phyloP scores from a whole-genome alignment of 352 stramenopile genomes.

The Plasmopara halstedii region DNA sequence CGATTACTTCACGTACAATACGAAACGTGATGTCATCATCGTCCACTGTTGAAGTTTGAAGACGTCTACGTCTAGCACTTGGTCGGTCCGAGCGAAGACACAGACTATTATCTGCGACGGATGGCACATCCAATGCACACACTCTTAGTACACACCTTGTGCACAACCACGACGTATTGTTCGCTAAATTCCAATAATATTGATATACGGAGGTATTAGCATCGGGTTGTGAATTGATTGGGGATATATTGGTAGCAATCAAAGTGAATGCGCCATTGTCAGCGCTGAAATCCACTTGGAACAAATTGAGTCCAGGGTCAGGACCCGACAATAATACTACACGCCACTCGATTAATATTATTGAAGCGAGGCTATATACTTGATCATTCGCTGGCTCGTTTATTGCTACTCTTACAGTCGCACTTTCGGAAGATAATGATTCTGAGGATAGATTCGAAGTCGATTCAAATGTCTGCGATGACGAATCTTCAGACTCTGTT shows the following conservation, averaged over 20 bases:
- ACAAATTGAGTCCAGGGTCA: slow-evolving; percentile 15
- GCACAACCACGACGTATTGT: slow-evolving; percentile 33
- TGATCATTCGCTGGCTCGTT: slow-evolving; percentile 31
- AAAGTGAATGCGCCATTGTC: slow-evolving; percentile 29
- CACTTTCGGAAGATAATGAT: slow-evolving; percentile 8
- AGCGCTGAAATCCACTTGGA: slow-evolving; percentile 43
- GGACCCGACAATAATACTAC: slow-evolving; percentile 17
- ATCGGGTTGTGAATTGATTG: slow-evolving; percentile 6
- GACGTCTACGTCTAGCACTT: background rate
- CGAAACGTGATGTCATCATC: slow-evolving; percentile 35
- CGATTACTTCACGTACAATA: slow-evolving; percentile 42
- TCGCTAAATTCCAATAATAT: slow-evolving; percentile 38
- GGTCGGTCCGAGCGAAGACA: slow-evolving; percentile 46
- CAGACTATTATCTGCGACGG: slow-evolving; percentile 13
- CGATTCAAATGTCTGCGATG: slow-evolving; percentile 1
- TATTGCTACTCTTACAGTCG: slow-evolving; percentile 26
- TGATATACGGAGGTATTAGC: slow-evolving; percentile 18
- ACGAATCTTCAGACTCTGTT: background rate
- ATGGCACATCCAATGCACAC: slow-evolving; percentile 21
- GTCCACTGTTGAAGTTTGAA: background rate
- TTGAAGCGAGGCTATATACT: slow-evolving; percentile 37
- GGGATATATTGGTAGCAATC: too few species aligned
- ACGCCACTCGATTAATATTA: slow-evolving; percentile 37
- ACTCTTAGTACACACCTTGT: slow-evolving; percentile 39
- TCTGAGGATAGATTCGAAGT: slow-evolving; percentile 5